Percentiles rank a stretch among this genome's conserved stretches.
Conservation (phyloP, 805 yeast genomes). For the Metschnikowia baotianmanensis region DNA sequence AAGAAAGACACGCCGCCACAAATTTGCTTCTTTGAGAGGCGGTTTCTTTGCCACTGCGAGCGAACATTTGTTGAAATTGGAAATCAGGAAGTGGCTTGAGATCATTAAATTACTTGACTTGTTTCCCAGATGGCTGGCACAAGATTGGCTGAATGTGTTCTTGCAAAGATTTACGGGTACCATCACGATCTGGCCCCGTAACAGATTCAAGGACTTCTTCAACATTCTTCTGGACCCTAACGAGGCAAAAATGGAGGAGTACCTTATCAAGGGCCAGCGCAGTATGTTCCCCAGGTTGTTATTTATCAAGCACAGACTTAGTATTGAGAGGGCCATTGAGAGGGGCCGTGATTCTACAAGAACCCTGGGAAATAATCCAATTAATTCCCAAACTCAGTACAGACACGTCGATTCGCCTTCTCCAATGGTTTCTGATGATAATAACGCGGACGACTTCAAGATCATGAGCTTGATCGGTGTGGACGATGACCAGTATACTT, state of each 20-base stretch:
- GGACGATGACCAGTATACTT: conserved; percentile 10
- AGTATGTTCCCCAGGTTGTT: conserved; percentile 64
- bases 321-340: conserved; percentile 64
- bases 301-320: conserved; percentile 62
- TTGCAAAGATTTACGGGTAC: conserved; percentile 73
- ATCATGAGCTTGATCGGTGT: conserved; percentile 5
- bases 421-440: conserved; percentile 12
- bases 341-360: conserved; percentile 38
- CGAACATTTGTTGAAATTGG: conserved; percentile 69
- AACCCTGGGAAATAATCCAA: too few species aligned
- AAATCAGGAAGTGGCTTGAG: conserved; percentile 74
- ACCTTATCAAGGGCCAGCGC: conserved; percentile 61
- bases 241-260: conserved; percentile 50
- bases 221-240: conserved; percentile 69
- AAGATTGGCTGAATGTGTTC: conserved; percentile 79
- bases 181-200: conserved; percentile 74
- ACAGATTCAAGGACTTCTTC: conserved; percentile 55
- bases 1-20: conserved; percentile 36
- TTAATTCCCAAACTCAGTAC: neutral
- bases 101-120: conserved; percentile 63
- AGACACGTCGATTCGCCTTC: conserved; percentile 8
- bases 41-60: conserved; percentile 72
- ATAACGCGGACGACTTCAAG: conserved; percentile 8
- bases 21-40: conserved; percentile 55
- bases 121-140: conserved; percentile 65